Base-by-base conservation (phyloP, 2,329 filamentous ascomycete species). In the Penicillium italicum region DNA sequence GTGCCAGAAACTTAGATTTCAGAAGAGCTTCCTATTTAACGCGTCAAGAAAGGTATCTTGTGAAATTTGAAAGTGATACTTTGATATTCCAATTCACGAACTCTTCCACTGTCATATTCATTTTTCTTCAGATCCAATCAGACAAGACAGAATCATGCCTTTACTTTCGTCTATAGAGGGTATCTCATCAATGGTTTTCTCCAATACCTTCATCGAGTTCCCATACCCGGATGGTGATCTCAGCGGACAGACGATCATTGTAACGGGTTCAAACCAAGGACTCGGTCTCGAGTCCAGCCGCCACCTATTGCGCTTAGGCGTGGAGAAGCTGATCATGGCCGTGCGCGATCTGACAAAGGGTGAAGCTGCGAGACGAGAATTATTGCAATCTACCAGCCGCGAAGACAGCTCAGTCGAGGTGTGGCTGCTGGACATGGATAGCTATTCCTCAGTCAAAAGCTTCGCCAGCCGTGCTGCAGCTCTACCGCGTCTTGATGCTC, bases 251-350 rank as follows among this genome's bases (percentile, higher is more conserved):
- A 60, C 47, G 1, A 44, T 58, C 16, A 66, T 84, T 85, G 69
- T 86, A 82, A 20, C 77, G 70, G 66, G 83, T 79, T 43, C 67
- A 71, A n/a, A 58, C n/a, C 44, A 50, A 50, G 58, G 58, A 5
- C 52, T 60, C 7, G 55, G 58, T 3, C 46, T 52, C 20, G 53
- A 58, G 37, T 53, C 58, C 31, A 50, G 44, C 30, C 34, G 41
- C 22, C 58, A 60, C 37, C n/a, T 56, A 1, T 20, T 60, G 14
- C 41, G 48, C 5, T 45, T 58, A 14, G 51, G 52, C 1, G 55
- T 41, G 16, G 18, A 40, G 14, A 45, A 50, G 10, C 30, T 60
- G 3, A 58, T 60, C 12, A 52, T 60, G 51, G 52, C 49, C 3
- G 55, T 58, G 11, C 52, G 55, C 8, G 49, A 51, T 28, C n/a